Percentiles rank a stretch among this genome's conserved stretches.
Evolutionary conservation across 1,284 basidiomycete species (phyloP).

Genomic region (Trametes pubescens): DNA sequence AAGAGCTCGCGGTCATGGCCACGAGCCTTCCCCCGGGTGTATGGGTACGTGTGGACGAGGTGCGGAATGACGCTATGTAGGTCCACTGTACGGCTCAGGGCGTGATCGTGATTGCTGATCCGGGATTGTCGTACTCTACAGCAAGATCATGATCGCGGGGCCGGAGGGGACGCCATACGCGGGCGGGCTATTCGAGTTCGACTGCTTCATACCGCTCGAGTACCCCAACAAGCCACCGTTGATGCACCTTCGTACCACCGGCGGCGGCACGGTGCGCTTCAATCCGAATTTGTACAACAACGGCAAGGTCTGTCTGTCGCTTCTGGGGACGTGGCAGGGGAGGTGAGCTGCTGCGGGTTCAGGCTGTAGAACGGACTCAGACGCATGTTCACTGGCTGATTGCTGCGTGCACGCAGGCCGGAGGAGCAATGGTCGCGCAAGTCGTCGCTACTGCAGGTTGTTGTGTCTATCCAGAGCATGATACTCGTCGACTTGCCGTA

Average conservation of each 20-base stretch:
- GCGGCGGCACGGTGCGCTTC: slow-evolving; percentile 58
- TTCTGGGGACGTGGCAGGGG: slow-evolving; percentile 62
- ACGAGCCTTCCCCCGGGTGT: slow-evolving; percentile 62
- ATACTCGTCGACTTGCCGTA: slow-evolving; percentile 63
- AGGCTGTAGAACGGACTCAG: no score
- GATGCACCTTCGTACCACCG: slow-evolving; percentile 60
- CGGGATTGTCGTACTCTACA: slow-evolving; percentile 30
- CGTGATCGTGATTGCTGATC: background rate
- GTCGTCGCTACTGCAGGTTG: slow-evolving; percentile 62
- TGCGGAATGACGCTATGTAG: slow-evolving; percentile 62
- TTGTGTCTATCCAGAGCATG: slow-evolving; percentile 66
- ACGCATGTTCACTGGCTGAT: background rate
- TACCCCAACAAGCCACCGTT: slow-evolving; percentile 56
- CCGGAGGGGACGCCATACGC: slow-evolving; percentile 62
- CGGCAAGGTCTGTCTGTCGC: slow-evolving; percentile 62
- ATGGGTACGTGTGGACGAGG: slow-evolving; percentile 64
- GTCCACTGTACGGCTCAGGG: slow-evolving; percentile 27
- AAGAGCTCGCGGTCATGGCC: slow-evolving; percentile 61
- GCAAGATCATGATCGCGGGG: slow-evolving; percentile 64
- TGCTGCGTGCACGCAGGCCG: slow-evolving; percentile 44
- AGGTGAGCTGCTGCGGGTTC: slow-evolving; percentile 42
- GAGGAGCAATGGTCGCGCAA: slow-evolving; percentile 61
- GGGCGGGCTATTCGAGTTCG: slow-evolving; percentile 64
- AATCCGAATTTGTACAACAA: slow-evolving; percentile 61
- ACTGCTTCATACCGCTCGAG: slow-evolving; percentile 59